These are phyloP conservation scores for Hymenoscyphus fructigenus DNA, from an alignment of 2,329 filamentous ascomycete genomes.

Conservation along the genomic window DNA sequence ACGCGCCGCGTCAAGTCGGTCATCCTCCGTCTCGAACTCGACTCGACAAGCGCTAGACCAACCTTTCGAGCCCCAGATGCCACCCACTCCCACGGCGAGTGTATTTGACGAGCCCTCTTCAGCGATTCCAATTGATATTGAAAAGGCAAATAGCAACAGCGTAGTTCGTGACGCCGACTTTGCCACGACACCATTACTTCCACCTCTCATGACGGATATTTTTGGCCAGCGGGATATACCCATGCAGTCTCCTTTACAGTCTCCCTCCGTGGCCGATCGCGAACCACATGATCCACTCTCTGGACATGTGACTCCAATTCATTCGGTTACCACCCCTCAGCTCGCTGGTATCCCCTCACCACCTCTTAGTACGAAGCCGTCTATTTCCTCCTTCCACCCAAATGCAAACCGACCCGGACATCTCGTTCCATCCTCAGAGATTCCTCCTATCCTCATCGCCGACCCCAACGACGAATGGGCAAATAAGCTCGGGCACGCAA, in stretches of 20 bases:
- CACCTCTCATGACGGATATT: conserved; percentile 67
- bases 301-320: conserved; percentile 42
- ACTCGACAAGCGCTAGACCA: conserved; percentile 47
- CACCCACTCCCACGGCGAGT: conserved; percentile 63
- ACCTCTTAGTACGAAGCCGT: conserved; percentile 74
- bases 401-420: conserved; percentile 43
- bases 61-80: conserved; percentile 50
- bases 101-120: conserved; percentile 55
- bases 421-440: conserved; percentile 51
- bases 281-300: conserved; percentile 43
- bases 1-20: conserved; percentile 69
- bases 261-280: conserved; percentile 64
- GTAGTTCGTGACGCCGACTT: conserved; percentile 58
- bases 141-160: conserved; percentile 50
- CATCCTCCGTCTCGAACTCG: conserved; percentile 72
- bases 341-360: conserved; percentile 59
- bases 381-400: conserved; percentile 68
- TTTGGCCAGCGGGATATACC: conserved; percentile 51
- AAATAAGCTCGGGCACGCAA: conserved; percentile 82
- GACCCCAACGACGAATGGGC: conserved; percentile 80
- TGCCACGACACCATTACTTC: conserved; percentile 80
- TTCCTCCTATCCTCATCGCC: conserved; percentile 65
- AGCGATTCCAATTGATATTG: conserved; percentile 50
- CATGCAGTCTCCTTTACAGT: conserved; percentile 80
- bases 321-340: conserved; percentile 43